Evolutionary conservation across 495 filamentous ascomycete genomes (phyloP), one percentile per base, ranked within the genome.

Genomic region (Lasiosphaeria miniovina): DNA sequence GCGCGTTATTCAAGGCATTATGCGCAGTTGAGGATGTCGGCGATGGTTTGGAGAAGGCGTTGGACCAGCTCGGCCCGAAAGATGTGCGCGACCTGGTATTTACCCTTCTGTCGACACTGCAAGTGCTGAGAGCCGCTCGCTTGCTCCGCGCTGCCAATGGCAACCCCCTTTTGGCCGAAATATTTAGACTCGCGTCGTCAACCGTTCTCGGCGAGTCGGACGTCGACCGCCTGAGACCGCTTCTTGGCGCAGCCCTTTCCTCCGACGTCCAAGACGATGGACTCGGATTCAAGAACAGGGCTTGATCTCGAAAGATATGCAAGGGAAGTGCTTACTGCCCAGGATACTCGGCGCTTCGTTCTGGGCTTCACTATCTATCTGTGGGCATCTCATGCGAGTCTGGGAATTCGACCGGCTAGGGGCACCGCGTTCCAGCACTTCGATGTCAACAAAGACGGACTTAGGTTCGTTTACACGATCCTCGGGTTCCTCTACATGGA

Each of bases 401-500:
- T 78, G 68, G 71, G 66, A 60, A 54, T 84, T 83, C 67, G 76
- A 84, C 67, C 71, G 77, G 43, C 61, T 77, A n/a, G 77, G 79
- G 45, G 63, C 3, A 72, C 80, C 33, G 77, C 74, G 17, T 84
- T 78, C 14, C 59, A 67, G 11, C 66, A 63, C 45, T 82, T 82
- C 58, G 61, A 79, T 62, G 74, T 82, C 57, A 79, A 84, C 61
- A 46, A 74, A 59, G 70, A 82, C 53, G 73, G 77, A 35, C 64
- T 77, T 38, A 71, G 68, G 40, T 79, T 83, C 65, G 72, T 79
- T 33, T 74, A 67, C 7, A 75, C 67, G 3, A 69, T 82, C 53
- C 71, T 84, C 15, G 70, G 71, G 36, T 80, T 76, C 68, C 71
- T 81, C 49, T 78, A 57, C 64, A 79, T 81, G 70, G 74, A 66